Evolutionary conservation across 495 filamentous ascomycete genomes (phyloP).

Genomic region (Trichocladium uniseriatum): DNA sequence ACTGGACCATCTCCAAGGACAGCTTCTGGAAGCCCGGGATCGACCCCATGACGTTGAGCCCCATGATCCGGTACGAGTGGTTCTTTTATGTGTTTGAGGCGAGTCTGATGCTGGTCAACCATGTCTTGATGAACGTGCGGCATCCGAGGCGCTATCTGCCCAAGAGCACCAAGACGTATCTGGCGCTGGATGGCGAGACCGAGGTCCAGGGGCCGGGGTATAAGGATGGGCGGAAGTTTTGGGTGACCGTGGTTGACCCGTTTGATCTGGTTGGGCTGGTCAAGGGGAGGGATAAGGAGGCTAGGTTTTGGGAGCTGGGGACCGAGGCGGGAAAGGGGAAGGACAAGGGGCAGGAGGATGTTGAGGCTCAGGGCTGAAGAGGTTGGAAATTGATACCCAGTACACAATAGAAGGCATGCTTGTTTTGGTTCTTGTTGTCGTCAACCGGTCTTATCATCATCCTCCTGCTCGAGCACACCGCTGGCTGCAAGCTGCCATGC

Average conservation of each 20-base stretch:
- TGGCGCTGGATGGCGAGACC: constrained; percentile 55
- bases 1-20: no score
- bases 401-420: no score
- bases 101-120: constrained; percentile 54
- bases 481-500: no score
- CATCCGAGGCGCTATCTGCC: constrained; percentile 57
- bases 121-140: constrained; percentile 49
- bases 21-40: constrained; percentile 45
- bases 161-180: constrained; percentile 51
- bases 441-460: no score
- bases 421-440: no score
- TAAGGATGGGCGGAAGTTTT: constrained; percentile 43
- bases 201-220: constrained; percentile 59
- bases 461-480: no score
- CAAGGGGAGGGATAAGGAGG: constrained; percentile 27
- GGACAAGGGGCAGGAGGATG: not conserved
- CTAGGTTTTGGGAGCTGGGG: constrained; percentile 1
- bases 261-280: constrained; percentile 54
- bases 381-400: not conserved
- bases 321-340: constrained; percentile 5
- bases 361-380: constrained; percentile 4
- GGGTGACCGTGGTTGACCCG: constrained; percentile 54
- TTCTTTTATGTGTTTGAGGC: constrained; percentile 68
- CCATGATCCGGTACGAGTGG: constrained; percentile 56
- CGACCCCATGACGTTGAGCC: constrained; percentile 37